Conservation (phyloP, 371 early-diverging fungal genomes). For the Mucor racemosus region DNA sequence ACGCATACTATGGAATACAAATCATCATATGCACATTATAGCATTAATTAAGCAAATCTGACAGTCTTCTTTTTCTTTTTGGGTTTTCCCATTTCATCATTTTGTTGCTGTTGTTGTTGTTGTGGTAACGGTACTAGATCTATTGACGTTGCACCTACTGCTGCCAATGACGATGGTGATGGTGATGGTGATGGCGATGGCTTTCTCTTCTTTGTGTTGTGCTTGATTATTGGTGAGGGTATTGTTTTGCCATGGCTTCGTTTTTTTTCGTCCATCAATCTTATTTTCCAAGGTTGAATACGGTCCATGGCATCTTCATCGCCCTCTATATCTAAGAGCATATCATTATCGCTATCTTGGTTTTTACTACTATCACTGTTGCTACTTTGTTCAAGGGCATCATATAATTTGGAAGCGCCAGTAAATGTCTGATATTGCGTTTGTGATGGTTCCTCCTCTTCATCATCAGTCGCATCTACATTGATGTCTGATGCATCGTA, state of each 20-base stretch:
- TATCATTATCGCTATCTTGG: not conserved
- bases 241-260: not conserved
- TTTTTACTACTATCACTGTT: not conserved
- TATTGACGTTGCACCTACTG: no score
- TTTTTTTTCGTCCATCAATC: not conserved
- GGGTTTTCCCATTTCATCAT: not conserved
- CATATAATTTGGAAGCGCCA: not conserved
- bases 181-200: not conserved
- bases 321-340: conserved; percentile 11
- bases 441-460: not conserved
- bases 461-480: not conserved
- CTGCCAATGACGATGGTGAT: not conserved
- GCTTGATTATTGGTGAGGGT: not conserved
- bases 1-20: no score
- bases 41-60: not conserved
- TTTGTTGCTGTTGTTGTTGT: no score
- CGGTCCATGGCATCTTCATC: conserved; percentile 2
- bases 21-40: no score
- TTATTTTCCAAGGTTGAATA: conserved; percentile 6
- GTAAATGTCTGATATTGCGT: not conserved
- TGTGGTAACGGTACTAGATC: no score
- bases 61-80: not conserved
- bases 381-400: no score
- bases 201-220: not conserved
- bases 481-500: not conserved